A percentile compares a stretch with the other conserved stretches of the same genome.
phyloP scores from a whole-genome alignment of 1,284 basidiomycete species.

The Apiotrichum gracile region DNA sequence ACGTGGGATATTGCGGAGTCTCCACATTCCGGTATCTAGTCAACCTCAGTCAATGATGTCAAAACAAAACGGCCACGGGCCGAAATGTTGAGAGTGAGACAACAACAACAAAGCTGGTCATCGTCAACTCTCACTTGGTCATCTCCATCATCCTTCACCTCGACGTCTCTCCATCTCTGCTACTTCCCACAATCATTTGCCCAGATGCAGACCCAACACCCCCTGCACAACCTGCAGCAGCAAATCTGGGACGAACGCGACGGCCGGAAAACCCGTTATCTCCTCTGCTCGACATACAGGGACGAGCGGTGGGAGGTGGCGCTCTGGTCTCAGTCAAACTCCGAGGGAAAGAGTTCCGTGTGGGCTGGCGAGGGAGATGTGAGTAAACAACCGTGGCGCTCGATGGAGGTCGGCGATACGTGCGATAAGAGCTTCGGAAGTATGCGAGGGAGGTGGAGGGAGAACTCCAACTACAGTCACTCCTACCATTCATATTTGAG shows the following conservation, averaged over 20 bases:
- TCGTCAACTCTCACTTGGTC: no score
- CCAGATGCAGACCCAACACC: not conserved
- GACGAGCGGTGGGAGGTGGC: constrained; percentile 7
- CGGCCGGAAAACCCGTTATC: constrained; percentile 4
- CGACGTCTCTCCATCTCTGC: not conserved
- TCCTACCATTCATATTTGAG: no score
- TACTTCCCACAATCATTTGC: no score
- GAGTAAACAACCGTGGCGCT: no score
- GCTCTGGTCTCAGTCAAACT: constrained; percentile 1
- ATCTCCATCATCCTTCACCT: not conserved
- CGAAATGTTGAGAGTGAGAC: no score
- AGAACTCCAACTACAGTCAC: not conserved
- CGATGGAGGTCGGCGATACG: no score
- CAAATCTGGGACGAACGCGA: constrained; percentile 9
- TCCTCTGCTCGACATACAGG: constrained; percentile 1
- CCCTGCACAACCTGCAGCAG: constrained; percentile 13
- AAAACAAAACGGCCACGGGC: not conserved
- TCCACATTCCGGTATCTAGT: not conserved
- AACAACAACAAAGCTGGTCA: no score
- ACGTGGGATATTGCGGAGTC: not conserved
- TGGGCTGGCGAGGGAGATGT: constrained; percentile 9
- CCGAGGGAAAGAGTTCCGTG: not conserved
- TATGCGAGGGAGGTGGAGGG: not conserved
- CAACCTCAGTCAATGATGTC: not conserved
- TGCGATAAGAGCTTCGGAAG: no score